Percentiles rank a stretch among this genome's conserved stretches.
Evolutionary conservation across 108 stramenopile species (phyloP).

Genomic region (Nitzschia inconspicua): DNA sequence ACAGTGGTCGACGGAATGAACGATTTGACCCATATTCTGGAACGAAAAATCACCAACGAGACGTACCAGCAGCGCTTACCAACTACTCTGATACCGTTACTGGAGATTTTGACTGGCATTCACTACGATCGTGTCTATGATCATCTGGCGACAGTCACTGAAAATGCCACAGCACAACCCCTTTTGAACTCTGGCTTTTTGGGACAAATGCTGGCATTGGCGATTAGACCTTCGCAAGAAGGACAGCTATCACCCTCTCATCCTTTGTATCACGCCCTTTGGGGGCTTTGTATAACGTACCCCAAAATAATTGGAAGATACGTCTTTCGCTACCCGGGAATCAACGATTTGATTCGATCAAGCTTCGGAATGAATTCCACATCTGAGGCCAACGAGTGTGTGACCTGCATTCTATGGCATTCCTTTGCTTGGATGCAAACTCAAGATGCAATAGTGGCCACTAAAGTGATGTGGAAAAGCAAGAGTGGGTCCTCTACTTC

Average conservation of each 20-base stretch:
- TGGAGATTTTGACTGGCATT: constrained; percentile 25
- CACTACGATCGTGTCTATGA: neutral
- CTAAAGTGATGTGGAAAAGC: constrained; percentile 16
- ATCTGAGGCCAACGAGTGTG: constrained; percentile 16
- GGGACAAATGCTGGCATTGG: constrained; percentile 19
- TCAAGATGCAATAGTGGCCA: neutral
- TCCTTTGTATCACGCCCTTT: constrained; percentile 21
- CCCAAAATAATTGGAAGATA: constrained; percentile 31
- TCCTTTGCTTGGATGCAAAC: constrained; percentile 11
- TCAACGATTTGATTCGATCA: constrained; percentile 6
- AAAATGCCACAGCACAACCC: constrained; percentile 11
- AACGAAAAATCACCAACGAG: constrained; percentile 15
- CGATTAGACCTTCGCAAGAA: neutral
- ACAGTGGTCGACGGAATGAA: constrained; percentile 27
- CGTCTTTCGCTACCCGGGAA: constrained; percentile 23
- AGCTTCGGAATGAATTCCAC: neutral
- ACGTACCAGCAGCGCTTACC: constrained; percentile 8
- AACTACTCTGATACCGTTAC: constrained; percentile 15
- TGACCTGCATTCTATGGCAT: constrained; percentile 27
- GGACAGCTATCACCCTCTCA: neutral
- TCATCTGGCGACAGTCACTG: neutral
- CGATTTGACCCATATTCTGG: constrained; percentile 24
- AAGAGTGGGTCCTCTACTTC: neutral
- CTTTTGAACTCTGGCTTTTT: constrained; percentile 33
- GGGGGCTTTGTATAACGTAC: constrained; percentile 22